Evolutionary conservation across 768 basidiomycete species (phyloP), one percentile per base, ranked within the genome.

Genomic region (Xanthoconium purpureum): DNA sequence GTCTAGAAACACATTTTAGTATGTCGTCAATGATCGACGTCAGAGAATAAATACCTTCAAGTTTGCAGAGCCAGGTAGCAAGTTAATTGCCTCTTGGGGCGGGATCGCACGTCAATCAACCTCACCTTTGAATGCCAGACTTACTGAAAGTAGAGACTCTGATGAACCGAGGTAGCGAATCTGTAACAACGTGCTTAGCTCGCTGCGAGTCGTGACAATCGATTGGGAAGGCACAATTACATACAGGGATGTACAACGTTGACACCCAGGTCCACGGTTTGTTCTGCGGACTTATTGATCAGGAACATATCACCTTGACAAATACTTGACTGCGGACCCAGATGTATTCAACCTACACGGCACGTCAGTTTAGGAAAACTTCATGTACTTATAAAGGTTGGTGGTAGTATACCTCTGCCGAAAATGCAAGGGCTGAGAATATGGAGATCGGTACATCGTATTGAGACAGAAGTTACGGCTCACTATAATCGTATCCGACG

Each of bases 251-350:
- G 37, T 54, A 62, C 11, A 61, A 17, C 3, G 47, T 52, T 3
- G 61, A 62, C 11, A 55, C 54, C 47, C 42, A 44, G 1, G 56
- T 52, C 61, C 61, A 63, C 2, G 47, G 60, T 15, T 40, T 54
- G 10, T 3, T 36, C 61, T 63, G 20, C 5, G 13, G 14, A 9
- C 6, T 14, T 6, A n/a, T n/a, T n/a, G n/a, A 39, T 58, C 32
- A 62, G 47, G 2, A 24, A 10, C 5, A 14, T 15, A 6, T 30
- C 1, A 5, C 12, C 3, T 15, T 39, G 1, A n/a, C 3, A 44
- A 18, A 28, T 0, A 8, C 12, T 20, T 28, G 11, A 44, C 11
- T 14, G 5, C 60, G 28, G 9, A 62, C 60, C 56, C 60, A 62
- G 3, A 62, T 51, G 37, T 59, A 55, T 37, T 61, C 50, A 37